A percentile compares a stretch with the other conserved stretches of the same genome.
Conservation (phyloP, 805 yeast species). For the Saccharomycopsis selenospora region DNA sequence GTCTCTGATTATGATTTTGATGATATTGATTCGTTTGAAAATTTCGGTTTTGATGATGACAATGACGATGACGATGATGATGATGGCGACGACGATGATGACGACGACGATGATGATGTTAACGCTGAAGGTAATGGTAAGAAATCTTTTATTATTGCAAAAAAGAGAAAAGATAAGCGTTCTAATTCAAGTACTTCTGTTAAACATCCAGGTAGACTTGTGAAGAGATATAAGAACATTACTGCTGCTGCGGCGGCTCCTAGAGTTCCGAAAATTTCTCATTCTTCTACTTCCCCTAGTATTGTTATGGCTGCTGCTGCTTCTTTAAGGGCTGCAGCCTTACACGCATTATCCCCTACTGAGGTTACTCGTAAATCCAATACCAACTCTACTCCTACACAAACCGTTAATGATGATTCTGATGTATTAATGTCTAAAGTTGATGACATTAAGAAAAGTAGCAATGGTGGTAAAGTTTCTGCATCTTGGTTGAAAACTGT, state of each 20-base stretch:
- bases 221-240: conserved; percentile 31
- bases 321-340: conserved; percentile 42
- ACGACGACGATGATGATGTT: neutral
- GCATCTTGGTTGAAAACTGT: conserved; percentile 67
- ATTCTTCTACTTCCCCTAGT: conserved; percentile 45
- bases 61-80: conserved; percentile 32
- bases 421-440: conserved; percentile 25
- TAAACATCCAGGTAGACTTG: conserved; percentile 45
- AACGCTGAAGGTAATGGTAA: neutral
- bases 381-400: conserved; percentile 22
- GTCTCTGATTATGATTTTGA: conserved; percentile 41
- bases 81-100: conserved; percentile 4
- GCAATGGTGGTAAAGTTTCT: conserved; percentile 28
- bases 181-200: conserved; percentile 54
- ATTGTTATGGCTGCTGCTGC: conserved; percentile 75
- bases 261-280: conserved; percentile 55
- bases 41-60: conserved; percentile 34
- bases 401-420: conserved; percentile 21
- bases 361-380: conserved; percentile 30
- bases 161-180: conserved; percentile 44
- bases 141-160: conserved; percentile 21
- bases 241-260: conserved; percentile 86
- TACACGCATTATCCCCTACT: conserved; percentile 41
- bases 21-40: conserved; percentile 36
- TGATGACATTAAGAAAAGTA: conserved; percentile 7